Conservation (phyloP, 106 monocot genomes). For the Dendrobium officinale region DNA sequence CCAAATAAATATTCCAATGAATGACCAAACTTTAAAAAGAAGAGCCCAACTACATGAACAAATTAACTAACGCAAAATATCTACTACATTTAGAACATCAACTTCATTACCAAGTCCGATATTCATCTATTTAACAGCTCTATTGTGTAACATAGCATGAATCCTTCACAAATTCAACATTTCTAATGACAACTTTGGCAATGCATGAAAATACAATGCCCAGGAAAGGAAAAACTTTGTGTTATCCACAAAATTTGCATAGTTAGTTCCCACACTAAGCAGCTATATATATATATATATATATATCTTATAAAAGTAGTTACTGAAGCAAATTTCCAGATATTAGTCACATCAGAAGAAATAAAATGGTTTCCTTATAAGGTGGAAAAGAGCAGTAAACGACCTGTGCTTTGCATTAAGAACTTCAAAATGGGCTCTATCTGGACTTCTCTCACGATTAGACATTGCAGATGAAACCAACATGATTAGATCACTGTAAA, state of each 20-base stretch:
- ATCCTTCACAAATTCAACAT: no score
- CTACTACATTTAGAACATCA: no score
- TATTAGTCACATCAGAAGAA: not conserved
- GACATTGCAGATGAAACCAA: slow-evolving; percentile 76
- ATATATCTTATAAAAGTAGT: not conserved
- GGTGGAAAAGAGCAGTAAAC: not conserved
- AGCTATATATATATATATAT: not conserved
- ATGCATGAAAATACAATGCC: no score
- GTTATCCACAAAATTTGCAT: not conserved
- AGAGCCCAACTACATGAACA: no score
- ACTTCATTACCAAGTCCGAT: no score
- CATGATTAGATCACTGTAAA: slow-evolving; percentile 82
- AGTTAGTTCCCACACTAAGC: not conserved
- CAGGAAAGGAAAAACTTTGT: no score
- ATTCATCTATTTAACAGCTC: no score
- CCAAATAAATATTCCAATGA: not conserved
- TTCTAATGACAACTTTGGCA: no score
- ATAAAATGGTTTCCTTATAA: not conserved
- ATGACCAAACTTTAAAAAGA: no score
- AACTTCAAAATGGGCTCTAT: slow-evolving; percentile 91
- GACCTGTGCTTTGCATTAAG: slow-evolving; percentile 84
- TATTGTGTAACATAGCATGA: no score
- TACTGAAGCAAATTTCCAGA: not conserved
- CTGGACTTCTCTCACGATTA: slow-evolving; percentile 64
- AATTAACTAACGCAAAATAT: no score